Evolutionary conservation across 305 asterid genomes (phyloP).

Genomic region (Nicotiana rustica): DNA sequence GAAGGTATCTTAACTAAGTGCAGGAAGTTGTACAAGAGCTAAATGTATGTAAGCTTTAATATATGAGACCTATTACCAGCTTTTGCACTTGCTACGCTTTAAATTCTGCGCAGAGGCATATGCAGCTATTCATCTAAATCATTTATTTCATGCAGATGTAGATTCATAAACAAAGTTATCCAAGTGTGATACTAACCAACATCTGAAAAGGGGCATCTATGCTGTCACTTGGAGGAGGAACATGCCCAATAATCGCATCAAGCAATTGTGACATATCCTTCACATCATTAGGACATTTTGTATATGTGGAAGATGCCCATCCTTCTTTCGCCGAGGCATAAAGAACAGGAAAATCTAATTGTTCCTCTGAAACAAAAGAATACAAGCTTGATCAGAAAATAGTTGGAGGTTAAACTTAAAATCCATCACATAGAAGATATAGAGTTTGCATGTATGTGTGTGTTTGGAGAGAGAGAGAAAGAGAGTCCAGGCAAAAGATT

Average conservation of each 20-base stretch:
- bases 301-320: slow-evolving; percentile 91
- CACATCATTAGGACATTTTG: slow-evolving; percentile 75
- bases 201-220: slow-evolving; percentile 92
- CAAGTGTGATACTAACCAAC: slow-evolving; percentile 77
- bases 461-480: not conserved
- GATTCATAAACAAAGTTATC: slow-evolving; percentile 22
- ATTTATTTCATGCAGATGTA: not conserved
- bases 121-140: not conserved
- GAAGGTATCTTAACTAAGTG: not conserved
- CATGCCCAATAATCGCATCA: slow-evolving; percentile 81
- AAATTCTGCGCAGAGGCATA: slow-evolving; percentile 16
- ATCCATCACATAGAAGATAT: slow-evolving; percentile 9
- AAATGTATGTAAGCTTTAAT: not conserved
- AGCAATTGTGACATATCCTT: slow-evolving; percentile 93
- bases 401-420: not conserved
- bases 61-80: not conserved
- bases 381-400: slow-evolving; percentile 27
- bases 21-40: not conserved
- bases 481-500: not conserved
- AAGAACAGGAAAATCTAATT: slow-evolving; percentile 93
- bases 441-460: not conserved
- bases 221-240: slow-evolving; percentile 79
- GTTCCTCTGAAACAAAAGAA: slow-evolving; percentile 72
- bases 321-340: slow-evolving; percentile 99
- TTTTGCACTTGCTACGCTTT: not conserved